These are phyloP conservation scores for Fusarium sp. DNA, from an alignment of 2,329 filamentous ascomycete species.

Conservation along the genomic window DNA sequence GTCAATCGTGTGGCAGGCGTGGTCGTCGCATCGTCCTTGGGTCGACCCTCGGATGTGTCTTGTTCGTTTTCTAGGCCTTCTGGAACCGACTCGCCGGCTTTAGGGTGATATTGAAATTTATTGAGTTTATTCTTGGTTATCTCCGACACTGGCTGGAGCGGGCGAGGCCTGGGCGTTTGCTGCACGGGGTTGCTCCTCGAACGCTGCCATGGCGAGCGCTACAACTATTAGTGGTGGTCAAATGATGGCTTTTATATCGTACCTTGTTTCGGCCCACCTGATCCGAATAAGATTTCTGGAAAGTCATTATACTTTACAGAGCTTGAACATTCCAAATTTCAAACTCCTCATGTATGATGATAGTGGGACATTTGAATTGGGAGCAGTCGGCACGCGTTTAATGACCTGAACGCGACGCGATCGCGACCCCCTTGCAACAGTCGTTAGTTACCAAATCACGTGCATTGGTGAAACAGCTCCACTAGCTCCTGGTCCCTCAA, in stretches of 20 bases:
- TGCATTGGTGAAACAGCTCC: constrained; percentile 28
- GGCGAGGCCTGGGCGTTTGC: constrained; percentile 50
- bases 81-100: constrained; percentile 29
- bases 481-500: constrained; percentile 14
- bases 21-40: constrained; percentile 40
- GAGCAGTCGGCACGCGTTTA: constrained; percentile 43
- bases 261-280: constrained; percentile 50
- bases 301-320: constrained; percentile 49
- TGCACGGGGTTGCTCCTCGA: constrained; percentile 63
- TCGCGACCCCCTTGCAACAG: constrained; percentile 20
- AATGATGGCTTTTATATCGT: constrained; percentile 16
- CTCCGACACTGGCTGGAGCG: constrained; percentile 64
- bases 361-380: constrained; percentile 27
- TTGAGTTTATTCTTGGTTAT: constrained; percentile 70
- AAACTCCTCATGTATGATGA: constrained; percentile 31
- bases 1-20: constrained; percentile 66
- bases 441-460: constrained; percentile 39
- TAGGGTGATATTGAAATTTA: constrained; percentile 60
- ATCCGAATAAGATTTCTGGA: constrained; percentile 57
- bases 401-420: constrained; percentile 43
- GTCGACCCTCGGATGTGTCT: background rate
- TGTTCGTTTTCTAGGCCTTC: constrained; percentile 33
- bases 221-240: constrained; percentile 41
- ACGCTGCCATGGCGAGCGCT: constrained; percentile 63
- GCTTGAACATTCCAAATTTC: constrained; percentile 30